phyloP scores from a whole-genome alignment of 1,284 basidiomycete species.

The Ustilago trichophora region DNA sequence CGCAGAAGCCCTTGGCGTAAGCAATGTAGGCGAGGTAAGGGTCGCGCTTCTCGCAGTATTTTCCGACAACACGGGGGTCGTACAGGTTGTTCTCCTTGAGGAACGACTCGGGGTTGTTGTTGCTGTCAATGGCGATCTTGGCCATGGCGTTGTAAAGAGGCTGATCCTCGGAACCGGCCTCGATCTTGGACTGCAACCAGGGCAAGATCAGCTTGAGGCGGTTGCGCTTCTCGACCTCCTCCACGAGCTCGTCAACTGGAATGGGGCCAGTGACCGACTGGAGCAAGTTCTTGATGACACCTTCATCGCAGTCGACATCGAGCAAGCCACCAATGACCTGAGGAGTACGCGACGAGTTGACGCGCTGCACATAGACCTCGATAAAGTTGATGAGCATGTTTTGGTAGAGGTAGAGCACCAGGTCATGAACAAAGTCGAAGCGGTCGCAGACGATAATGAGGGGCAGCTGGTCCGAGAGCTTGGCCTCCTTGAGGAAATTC shows the following conservation, averaged over 20 bases:
- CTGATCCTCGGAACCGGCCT: conserved; percentile 88
- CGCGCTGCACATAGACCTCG: conserved; percentile 97
- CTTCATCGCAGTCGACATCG: conserved; percentile 96
- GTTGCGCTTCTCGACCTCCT: conserved; percentile 86
- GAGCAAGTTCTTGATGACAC: conserved; percentile 91
- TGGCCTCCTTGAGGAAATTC: conserved; percentile 97
- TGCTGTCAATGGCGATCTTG: conserved; percentile 98
- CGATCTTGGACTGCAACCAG: conserved; percentile 93
- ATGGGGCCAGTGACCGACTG: conserved; percentile 95
- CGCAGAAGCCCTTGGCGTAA: conserved; percentile 98
- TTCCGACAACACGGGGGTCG: conserved; percentile 94
- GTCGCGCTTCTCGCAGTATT: conserved; percentile 99
- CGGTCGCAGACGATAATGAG: conserved; percentile 99
- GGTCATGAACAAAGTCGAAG: conserved; percentile 99
- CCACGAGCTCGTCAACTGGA: conserved; percentile 81
- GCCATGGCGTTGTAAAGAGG: conserved; percentile 96
- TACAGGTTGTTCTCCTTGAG: conserved; percentile 98
- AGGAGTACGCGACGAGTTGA: conserved; percentile 97
- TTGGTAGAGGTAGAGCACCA: conserved; percentile 98
- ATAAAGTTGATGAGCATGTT: conserved; percentile 97
- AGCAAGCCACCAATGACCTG: conserved; percentile 96
- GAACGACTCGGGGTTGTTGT: conserved; percentile 97
- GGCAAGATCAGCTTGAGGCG: conserved; percentile 95
- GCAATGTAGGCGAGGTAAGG: conserved; percentile 99
- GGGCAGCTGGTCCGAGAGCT: conserved; percentile 93